These are phyloP conservation scores for Vaccinium macrocarpon DNA, from an alignment of 148 eudicot genomes.

Conservation along the genomic window DNA sequence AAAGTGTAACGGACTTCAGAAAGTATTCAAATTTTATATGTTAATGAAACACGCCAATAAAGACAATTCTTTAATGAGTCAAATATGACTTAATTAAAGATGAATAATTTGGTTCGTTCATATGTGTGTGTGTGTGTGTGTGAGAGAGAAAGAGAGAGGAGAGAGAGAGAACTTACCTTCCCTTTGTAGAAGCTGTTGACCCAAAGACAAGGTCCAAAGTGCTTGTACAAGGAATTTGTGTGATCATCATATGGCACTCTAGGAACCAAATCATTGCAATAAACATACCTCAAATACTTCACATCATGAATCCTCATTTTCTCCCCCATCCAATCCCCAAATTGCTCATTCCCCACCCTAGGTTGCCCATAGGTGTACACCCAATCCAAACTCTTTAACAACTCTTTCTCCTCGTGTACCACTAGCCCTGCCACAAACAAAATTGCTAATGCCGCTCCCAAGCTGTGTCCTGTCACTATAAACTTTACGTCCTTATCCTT, in stretches of 20 bases:
- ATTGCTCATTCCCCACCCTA: conserved; percentile 60
- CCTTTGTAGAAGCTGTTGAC: conserved; percentile 53
- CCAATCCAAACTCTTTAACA: conserved; percentile 55
- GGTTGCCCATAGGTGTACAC: conserved; percentile 88
- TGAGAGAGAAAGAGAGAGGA: neutral
- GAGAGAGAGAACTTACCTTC: conserved; percentile 33
- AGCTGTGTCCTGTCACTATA: conserved; percentile 63
- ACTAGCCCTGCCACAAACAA: conserved; percentile 44
- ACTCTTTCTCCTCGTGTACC: conserved; percentile 50
- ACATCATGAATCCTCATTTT: conserved; percentile 43
- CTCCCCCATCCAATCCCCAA: conserved; percentile 67
- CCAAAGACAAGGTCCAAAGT: conserved; percentile 62
- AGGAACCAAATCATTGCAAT: conserved; percentile 75
- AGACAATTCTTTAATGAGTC: no score
- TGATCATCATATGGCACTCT: conserved; percentile 65
- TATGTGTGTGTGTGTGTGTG: no score
- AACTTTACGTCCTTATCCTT: conserved; percentile 46
- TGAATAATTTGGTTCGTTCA: neutral
- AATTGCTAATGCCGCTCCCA: conserved; percentile 78
- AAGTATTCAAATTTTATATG: no score
- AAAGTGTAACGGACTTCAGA: no score
- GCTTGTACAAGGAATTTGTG: conserved; percentile 47
- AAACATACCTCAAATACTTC: conserved; percentile 60
- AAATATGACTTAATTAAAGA: no score
- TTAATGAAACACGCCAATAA: no score